Conservation (phyloP, 805 yeast species). For the Candida chauliodis region DNA sequence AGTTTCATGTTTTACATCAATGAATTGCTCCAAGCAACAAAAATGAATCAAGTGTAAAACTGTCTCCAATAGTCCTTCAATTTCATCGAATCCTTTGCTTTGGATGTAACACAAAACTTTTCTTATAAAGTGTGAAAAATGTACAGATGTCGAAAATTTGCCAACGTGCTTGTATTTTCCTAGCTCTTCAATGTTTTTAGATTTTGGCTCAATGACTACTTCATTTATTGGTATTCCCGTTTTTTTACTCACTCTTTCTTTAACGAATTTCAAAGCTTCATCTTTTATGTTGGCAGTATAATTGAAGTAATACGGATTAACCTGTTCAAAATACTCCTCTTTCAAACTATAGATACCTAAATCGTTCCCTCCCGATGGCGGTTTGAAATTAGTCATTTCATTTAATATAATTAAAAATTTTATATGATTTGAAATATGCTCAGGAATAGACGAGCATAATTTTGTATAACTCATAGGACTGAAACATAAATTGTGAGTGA, state of each 20-base stretch:
- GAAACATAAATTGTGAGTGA: slow-evolving; percentile 81
- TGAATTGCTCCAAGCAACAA: slow-evolving; percentile 32
- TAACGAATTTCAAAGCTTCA: slow-evolving; percentile 68
- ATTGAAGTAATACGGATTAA: slow-evolving; percentile 73
- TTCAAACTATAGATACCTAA: slow-evolving; percentile 35
- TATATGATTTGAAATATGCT: slow-evolving; percentile 68
- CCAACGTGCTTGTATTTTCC: slow-evolving; percentile 44
- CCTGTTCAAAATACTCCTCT: slow-evolving; percentile 28
- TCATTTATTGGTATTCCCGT: slow-evolving; percentile 40
- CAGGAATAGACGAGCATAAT: slow-evolving; percentile 67
- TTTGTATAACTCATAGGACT: slow-evolving; percentile 70
- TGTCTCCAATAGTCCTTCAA: slow-evolving; percentile 57
- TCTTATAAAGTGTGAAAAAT: slow-evolving; percentile 53
- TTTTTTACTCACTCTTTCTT: slow-evolving; percentile 44
- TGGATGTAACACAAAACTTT: slow-evolving; percentile 43
- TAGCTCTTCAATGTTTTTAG: slow-evolving; percentile 20
- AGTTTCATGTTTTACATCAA: slow-evolving; percentile 29
- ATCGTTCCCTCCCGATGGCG: slow-evolving; percentile 34
- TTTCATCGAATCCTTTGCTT: slow-evolving; percentile 33
- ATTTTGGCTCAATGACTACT: slow-evolving; percentile 56
- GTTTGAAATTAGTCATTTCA: slow-evolving; percentile 29
- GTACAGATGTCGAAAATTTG: slow-evolving; percentile 48
- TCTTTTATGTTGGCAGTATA: slow-evolving; percentile 76
- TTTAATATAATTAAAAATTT: slow-evolving; percentile 55
- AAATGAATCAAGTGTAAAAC: slow-evolving; percentile 68